A percentile compares a stretch with the other conserved stretches of the same genome.
phyloP scores from a whole-genome alignment of 2,329 filamentous ascomycete genomes.

The Arachnomyces sp. region DNA sequence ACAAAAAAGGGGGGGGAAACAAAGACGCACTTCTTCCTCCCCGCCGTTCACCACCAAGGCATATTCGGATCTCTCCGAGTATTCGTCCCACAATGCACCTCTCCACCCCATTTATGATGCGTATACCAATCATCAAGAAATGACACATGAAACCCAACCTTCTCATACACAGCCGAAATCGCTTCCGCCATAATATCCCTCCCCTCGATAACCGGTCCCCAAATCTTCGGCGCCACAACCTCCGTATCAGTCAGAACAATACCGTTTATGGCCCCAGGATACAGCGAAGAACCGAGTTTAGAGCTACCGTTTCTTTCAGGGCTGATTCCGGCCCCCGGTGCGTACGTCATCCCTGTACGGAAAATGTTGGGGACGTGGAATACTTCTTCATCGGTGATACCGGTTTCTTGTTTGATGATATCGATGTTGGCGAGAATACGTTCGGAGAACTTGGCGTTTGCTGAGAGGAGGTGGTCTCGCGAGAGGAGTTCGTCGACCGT shows the following conservation, averaged over 20 bases:
- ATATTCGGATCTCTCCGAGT: conserved; percentile 7
- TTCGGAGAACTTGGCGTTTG: conserved; percentile 5
- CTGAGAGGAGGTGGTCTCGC: conserved; percentile 1
- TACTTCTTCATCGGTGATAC: conserved; percentile 8
- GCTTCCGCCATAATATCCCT: conserved; percentile 13
- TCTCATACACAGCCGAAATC: conserved; percentile 8
- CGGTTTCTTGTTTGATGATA: conserved; percentile 7
- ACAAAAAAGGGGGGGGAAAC: no score
- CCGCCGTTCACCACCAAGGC: conserved; percentile 11
- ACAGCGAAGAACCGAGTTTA: conserved; percentile 5
- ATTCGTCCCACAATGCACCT: conserved; percentile 19
- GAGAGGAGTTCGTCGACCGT: conserved; percentile 8
- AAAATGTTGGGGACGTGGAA: conserved; percentile 7
- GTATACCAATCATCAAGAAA: conserved; percentile 17
- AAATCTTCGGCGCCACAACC: conserved; percentile 14
- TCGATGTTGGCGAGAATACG: conserved; percentile 5
- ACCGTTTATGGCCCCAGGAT: conserved; percentile 10
- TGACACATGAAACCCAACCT: conserved; percentile 10
- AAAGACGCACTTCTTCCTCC: no score
- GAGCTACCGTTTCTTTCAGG: conserved; percentile 2
- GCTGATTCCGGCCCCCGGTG: neutral
- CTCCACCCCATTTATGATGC: conserved; percentile 15
- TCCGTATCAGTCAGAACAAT: conserved; percentile 10
- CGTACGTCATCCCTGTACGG: conserved; percentile 1
- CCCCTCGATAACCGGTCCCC: conserved; percentile 15